Evolutionary conservation across 805 yeast species (phyloP), one percentile per base, ranked within the genome.

Genomic region (Kluyveromyces dobzhanskii): DNA sequence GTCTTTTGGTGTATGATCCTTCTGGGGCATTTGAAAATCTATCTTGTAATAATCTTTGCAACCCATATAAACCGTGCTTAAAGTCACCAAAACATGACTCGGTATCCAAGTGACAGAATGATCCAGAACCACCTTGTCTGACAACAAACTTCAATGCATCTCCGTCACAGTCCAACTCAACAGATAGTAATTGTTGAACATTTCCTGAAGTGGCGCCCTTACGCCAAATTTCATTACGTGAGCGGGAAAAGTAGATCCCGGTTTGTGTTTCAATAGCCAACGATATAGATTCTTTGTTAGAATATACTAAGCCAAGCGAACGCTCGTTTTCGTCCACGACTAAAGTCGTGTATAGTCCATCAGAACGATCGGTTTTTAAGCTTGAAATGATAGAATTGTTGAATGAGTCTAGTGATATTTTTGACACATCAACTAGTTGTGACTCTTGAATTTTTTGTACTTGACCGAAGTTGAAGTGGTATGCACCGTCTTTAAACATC

Each of bases 161-260:
- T 33, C 83, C 78, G 63, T 92, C 98, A 62, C 98, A 92, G 64
- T 92, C 98, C 44, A 76, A 62, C 39, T 77, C 80, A 41, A 92
- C 59, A 32, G 70, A 64, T 17, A 82, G 48, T 35, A 92, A 69
- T 48, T 70, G 70, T 65, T 92, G 98, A 1, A 94, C 85, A 38
- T 95, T 94, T 16, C 98, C 98, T n/a, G 95, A 83, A 2, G 96
- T 85, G 40, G 82, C 81, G 23, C 98, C 98, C 61, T 92, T 92
- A 60, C 80, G 83, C 98, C 98, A 92, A 43, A 92, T 71, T 32
- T 94, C 97, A 44, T 85, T 78, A 53, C 82, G 79, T 40, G 72
- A 67, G 52, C 98, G 80, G 7, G 96, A 85, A 61, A 83, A 96
- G 63, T 92, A 92, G 2, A 92, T 95, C 42, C 98, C 98, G 8